phyloP scores from a whole-genome alignment of 805 yeast genomes.

The Zygoascus bituminiphila region DNA sequence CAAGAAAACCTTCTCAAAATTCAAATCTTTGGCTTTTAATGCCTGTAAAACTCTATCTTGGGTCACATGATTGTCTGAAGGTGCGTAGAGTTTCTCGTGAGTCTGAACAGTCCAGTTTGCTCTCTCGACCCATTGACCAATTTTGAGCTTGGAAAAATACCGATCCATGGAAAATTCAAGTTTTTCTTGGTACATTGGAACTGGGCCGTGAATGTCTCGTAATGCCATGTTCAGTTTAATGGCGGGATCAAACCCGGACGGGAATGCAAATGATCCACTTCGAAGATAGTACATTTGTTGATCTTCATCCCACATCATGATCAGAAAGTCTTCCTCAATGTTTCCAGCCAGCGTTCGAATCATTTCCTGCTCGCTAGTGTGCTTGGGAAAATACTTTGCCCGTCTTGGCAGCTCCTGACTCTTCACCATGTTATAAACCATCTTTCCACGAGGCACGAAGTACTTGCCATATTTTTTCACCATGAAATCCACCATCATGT shows the following conservation, averaged over 20 bases:
- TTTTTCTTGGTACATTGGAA: constrained; percentile 54
- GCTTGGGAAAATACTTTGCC: constrained; percentile 1
- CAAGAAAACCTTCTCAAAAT: constrained; percentile 37
- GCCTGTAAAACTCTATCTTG: constrained; percentile 20
- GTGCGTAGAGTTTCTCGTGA: constrained; percentile 42
- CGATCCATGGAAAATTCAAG: constrained; percentile 57
- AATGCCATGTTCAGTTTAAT: constrained; percentile 45
- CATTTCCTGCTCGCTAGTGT: constrained; percentile 13
- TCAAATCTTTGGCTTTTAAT: constrained; percentile 29
- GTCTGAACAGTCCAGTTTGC: constrained; percentile 66
- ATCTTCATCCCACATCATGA: constrained; percentile 46
- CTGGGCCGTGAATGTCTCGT: constrained; percentile 59
- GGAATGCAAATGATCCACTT: constrained; percentile 53
- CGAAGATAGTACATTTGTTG: constrained; percentile 39
- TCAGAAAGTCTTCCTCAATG: constrained; percentile 57
- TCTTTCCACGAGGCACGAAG: constrained; percentile 27
- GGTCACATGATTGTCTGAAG: constrained; percentile 38
- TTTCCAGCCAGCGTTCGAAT: constrained; percentile 23
- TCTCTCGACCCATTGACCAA: constrained; percentile 50
- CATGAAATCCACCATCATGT: constrained; percentile 34
- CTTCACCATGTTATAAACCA: constrained; percentile 34
- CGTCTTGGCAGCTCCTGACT: constrained; percentile 34
- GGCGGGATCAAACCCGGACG: constrained; percentile 66
- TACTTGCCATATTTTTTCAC: constrained; percentile 45
- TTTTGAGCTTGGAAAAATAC: constrained; percentile 50